A percentile compares a stretch with the other conserved stretches of the same genome.
These are phyloP conservation scores for Tephrocybe rancida DNA, from an alignment of 768 basidiomycete genomes.

Conservation along the genomic window DNA sequence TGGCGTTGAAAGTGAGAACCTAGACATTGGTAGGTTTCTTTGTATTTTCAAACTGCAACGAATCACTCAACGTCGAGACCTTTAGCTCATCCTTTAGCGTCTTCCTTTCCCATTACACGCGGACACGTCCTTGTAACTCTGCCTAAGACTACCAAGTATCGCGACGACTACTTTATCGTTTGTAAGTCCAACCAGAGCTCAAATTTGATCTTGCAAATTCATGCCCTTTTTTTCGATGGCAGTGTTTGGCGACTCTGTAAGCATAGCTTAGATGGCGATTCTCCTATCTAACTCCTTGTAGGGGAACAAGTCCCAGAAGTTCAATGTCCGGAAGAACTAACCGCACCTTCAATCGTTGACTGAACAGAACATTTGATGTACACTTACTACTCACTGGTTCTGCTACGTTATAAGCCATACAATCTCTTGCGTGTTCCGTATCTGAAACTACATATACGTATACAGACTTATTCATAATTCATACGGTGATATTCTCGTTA, in stretches of 20 bases:
- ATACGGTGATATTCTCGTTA: too few relatives aligned
- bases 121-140: conserved; percentile 19
- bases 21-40: conserved; percentile 43
- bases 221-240: neutral
- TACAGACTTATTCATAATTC: too few relatives aligned
- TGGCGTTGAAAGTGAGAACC: conserved; percentile 41
- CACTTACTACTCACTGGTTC: too few relatives aligned
- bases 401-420: too few relatives aligned
- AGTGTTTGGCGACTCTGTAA: conserved; percentile 34
- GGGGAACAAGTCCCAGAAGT: conserved; percentile 31
- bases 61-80: neutral
- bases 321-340: conserved; percentile 17
- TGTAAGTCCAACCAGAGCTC: conserved; percentile 18
- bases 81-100: conserved; percentile 28
- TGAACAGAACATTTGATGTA: too few relatives aligned
- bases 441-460: neutral
- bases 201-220: neutral
- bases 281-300: conserved; percentile 2
- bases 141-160: conserved; percentile 11
- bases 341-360: neutral
- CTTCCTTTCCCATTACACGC: conserved; percentile 20
- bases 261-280: neutral
- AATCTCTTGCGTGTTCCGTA: too few relatives aligned
- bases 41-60: neutral
- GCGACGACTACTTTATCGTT: conserved; percentile 28